These are phyloP conservation scores for Thuidium tamariscinum DNA, from an alignment of 225 moss, liverwort and hornwort genomes.

Conservation along the genomic window DNA sequence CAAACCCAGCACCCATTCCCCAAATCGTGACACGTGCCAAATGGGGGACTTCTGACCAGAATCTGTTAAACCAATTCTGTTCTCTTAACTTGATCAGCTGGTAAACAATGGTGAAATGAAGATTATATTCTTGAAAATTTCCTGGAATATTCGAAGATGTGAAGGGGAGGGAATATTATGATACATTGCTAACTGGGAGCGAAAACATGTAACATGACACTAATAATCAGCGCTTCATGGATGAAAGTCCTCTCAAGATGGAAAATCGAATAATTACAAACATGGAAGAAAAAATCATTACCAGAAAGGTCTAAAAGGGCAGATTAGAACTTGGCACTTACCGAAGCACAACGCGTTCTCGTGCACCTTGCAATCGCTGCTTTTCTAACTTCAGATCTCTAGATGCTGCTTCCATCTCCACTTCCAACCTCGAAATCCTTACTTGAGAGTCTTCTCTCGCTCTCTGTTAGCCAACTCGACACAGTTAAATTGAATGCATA, in stretches of 20 bases:
- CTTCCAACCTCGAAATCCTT: constrained; percentile 59
- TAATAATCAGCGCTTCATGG: neutral
- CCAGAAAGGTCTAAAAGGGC: neutral
- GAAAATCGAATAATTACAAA: neutral
- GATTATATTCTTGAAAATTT: neutral
- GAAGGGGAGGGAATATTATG: neutral
- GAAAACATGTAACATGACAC: neutral
- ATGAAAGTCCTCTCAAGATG: neutral
- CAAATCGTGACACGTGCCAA: neutral
- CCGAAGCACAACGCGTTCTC: constrained; percentile 98
- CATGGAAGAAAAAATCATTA: neutral
- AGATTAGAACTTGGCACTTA: constrained; percentile 16
- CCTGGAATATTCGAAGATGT: neutral
- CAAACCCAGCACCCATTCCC: neutral
- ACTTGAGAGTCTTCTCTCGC: constrained; percentile 45
- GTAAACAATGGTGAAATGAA: neutral
- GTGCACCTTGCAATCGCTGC: constrained; percentile 92
- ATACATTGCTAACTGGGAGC: neutral
- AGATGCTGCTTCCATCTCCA: constrained; percentile 72
- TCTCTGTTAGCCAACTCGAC: constrained; percentile 15
- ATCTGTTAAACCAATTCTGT: neutral
- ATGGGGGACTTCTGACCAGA: neutral
- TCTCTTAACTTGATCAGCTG: neutral
- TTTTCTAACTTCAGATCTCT: constrained; percentile 78
- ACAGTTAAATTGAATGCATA: neutral